Conservation (phyloP, 2,329 filamentous ascomycete species). For the Pseudogymnoascus sp. region DNA sequence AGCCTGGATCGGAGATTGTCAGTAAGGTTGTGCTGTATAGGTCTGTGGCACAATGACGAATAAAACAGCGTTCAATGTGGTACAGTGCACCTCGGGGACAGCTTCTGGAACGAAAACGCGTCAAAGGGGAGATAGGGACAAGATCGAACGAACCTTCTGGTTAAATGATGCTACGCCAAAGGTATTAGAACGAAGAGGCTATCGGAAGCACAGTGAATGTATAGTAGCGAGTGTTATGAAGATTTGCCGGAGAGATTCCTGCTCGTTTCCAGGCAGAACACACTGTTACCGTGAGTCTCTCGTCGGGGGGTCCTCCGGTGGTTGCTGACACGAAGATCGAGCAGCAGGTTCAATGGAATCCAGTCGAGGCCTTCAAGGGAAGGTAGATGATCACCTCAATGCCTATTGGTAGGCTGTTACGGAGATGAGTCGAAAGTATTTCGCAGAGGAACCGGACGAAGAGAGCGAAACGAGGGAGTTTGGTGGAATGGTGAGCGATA, state of each 20-base stretch:
- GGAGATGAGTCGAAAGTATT: neutral
- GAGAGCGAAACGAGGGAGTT: neutral
- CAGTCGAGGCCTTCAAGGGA: neutral
- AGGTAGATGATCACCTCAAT: neutral
- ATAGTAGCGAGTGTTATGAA: constrained; percentile 23
- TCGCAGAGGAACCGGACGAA: neutral
- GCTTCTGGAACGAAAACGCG: constrained; percentile 7
- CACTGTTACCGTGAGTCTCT: constrained; percentile 25
- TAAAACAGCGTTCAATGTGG: constrained; percentile 7
- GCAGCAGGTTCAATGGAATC: neutral
- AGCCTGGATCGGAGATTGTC: constrained; percentile 3
- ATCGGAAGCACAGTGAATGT: constrained; percentile 9
- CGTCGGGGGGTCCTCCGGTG: neutral
- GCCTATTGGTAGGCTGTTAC: neutral
- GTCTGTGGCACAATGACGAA: constrained; percentile 4
- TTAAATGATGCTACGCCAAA: constrained; percentile 6
- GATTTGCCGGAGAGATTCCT: constrained; percentile 17
- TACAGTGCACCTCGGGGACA: neutral
- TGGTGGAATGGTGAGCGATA: neutral
- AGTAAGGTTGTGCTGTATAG: neutral
- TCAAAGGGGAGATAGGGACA: neutral
- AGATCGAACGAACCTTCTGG: constrained; percentile 1
- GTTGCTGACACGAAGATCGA: constrained; percentile 1
- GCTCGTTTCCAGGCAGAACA: constrained; percentile 16
- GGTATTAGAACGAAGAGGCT: constrained; percentile 5